Base-by-base conservation (phyloP, 257 asterid species). In the Solanum sitiens region DNA sequence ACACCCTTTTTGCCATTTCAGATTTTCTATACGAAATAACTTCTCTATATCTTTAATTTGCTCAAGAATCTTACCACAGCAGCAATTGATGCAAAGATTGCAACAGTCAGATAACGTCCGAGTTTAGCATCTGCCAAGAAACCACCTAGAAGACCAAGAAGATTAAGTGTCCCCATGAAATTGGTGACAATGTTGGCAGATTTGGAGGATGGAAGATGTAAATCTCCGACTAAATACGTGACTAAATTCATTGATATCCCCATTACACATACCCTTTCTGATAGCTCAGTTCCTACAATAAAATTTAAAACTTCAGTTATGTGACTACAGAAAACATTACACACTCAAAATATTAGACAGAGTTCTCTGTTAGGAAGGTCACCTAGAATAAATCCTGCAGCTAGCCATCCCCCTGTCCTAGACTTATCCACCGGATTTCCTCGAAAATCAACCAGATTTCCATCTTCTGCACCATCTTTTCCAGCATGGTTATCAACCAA, bases 381-480 rank as follows among this genome's bases (percentile, higher is more conserved):
- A 93, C 98, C 98, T 92, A 96, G 89, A 88, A 96, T 95, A 50
- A 95, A 97, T 74, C 99, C 99, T 0, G 99, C 98, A 0, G 95
- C 98, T 0, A 96, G 92, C 98, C 98, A 96, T 74, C 99, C 98
- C 2, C 99, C 99, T 83, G 96, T 95, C 87, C 79, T 89, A 11
- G 98, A 93, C 74, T 89, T 94, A 47, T 96, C 99, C 15, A 93
- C 94, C 50, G 95, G 98, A 3, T 93, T 93, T 45, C 99, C 98
- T 2, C 90, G 92, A 88, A 86, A 94, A 92, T 96, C 98, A 47
- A 95, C 96, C 75, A 91, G 45, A 63, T 13, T 72, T 32, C 91
- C 97, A 8, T 85, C 91, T 59, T 87, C 89, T 63, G 71, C 89
- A 25, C 84, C 96, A 83, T 91, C 91, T 87, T 85, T 86, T n/a